Evolutionary conservation across 331 rosid genomes (phyloP).

Genomic region (Quercus tomentella): DNA sequence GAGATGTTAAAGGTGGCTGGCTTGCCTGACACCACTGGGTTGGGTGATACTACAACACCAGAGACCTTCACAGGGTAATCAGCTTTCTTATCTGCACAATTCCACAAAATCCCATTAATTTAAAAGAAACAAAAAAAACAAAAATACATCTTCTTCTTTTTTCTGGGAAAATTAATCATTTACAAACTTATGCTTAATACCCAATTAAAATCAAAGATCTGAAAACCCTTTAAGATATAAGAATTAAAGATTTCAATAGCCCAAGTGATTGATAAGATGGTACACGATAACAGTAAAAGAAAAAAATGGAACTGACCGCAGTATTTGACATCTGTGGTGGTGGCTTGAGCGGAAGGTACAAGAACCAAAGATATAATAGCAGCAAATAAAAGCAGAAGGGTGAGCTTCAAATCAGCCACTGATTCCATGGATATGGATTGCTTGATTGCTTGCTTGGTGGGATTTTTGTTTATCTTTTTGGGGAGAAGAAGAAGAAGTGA

Average conservation of each 20-base stretch:
- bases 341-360: slow-evolving; percentile 34
- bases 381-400: slow-evolving; percentile 32
- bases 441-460: background rate
- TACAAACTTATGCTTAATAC: background rate
- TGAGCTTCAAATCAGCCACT: slow-evolving; percentile 16
- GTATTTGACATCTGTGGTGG: slow-evolving; percentile 40
- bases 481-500: background rate
- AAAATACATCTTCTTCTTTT: too few species aligned
- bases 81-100: slow-evolving; percentile 45
- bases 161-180: too few species aligned
- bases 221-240: background rate
- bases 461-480: background rate
- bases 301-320: slow-evolving; percentile 44
- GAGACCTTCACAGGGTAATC: slow-evolving; percentile 64
- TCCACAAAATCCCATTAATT: background rate
- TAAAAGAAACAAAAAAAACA: background rate
- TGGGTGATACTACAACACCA: slow-evolving; percentile 54
- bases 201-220: background rate
- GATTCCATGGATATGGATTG: slow-evolving; percentile 29
- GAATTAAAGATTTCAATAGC: background rate
- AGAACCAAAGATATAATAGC: slow-evolving; percentile 3
- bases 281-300: background rate
- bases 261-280: background rate
- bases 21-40: slow-evolving; percentile 66
- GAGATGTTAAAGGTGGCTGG: slow-evolving; percentile 71